These are phyloP conservation scores for Penicillium sp. DNA, from an alignment of 2,329 filamentous ascomycete species.

Conservation along the genomic window DNA sequence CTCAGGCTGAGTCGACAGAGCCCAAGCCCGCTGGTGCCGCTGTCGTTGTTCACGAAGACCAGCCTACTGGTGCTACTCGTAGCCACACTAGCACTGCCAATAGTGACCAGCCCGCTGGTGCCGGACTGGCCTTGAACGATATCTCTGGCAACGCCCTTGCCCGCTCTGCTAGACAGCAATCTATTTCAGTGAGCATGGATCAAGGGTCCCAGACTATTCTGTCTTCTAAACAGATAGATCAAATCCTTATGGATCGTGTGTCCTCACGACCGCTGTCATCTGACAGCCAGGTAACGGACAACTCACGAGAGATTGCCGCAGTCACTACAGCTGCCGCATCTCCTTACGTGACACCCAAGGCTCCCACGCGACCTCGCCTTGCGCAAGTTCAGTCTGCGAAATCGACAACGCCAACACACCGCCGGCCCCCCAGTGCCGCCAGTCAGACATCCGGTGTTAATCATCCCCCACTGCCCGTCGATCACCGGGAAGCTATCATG, in stretches of 20 bases:
- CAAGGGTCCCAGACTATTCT: slow-evolving; percentile 78
- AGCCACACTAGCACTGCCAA: slow-evolving; percentile 33
- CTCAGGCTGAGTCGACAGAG: slow-evolving; percentile 23
- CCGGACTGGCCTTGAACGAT: slow-evolving; percentile 57
- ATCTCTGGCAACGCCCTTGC: slow-evolving; percentile 57
- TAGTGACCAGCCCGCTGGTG: slow-evolving; percentile 20
- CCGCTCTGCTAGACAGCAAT: slow-evolving; percentile 24
- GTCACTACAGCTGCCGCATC: slow-evolving; percentile 6
- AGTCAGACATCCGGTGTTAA: slow-evolving; percentile 58
- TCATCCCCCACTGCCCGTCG: slow-evolving; percentile 72
- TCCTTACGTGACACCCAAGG: slow-evolving; percentile 37
- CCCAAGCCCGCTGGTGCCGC: slow-evolving; percentile 31
- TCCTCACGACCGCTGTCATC: slow-evolving; percentile 33
- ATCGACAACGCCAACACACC: slow-evolving; percentile 38
- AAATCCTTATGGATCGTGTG: slow-evolving; percentile 61
- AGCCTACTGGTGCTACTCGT: slow-evolving; percentile 55
- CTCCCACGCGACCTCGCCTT: slow-evolving; percentile 26
- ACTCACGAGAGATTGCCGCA: slow-evolving; percentile 25
- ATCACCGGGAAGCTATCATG: slow-evolving; percentile 82
- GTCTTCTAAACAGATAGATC: slow-evolving; percentile 78
- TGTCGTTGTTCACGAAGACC: slow-evolving; percentile 62
- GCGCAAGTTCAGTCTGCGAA: slow-evolving; percentile 29
- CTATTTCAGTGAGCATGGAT: slow-evolving; percentile 55
- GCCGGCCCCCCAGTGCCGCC: slow-evolving; percentile 68
- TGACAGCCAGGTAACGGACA: slow-evolving; percentile 26